Base-by-base conservation (phyloP, 2,329 filamentous ascomycete genomes). In the Pseudocercospora musae region DNA sequence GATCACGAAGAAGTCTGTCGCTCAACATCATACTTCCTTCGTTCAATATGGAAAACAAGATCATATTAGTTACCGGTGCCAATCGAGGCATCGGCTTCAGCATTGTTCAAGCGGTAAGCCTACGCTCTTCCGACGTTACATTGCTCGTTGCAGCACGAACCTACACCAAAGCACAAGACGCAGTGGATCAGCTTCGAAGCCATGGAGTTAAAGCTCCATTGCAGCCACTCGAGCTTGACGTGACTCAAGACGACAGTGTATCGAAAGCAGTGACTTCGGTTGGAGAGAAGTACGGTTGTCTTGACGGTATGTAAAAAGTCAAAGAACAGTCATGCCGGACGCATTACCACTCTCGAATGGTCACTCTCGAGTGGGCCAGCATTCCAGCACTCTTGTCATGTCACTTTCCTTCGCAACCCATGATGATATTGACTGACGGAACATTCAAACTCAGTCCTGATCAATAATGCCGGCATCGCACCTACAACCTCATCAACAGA, bases 401-500 rank as follows among this genome's bases (percentile, higher is more conserved):
- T 40, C 37, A n/a, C 13, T 40, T 18, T 2, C 15, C 4, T 15
- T n/a, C 33, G 37, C 37, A 40, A 18, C 13, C 15, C 37, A 40
- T 40, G 37, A 40, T n/a, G 5, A 18, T 5, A 18, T 8, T 40
- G 37, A 9, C 44, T 48, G 15, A 48, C 11, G 20, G 5, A n/a
- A 4, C 7, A 27, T 40, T 54, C 29, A n/a, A 15, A 53, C 4
- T 7, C 13, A 76, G 72, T 78, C 25, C 68, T 80, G 7, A 71
- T 79, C 59, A 79, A 79, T 69, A 79, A 80, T 59, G 77, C 77
- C 27, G 66, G 70, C 67, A 61, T 78, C 69, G 70, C 73, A 25
- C 48, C 48, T 66, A 11, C 70, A 68, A 48, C 66, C 70, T 55
- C 68, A 4, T 31, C 64, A 27, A 58, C 69, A 10, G 23, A 42